Evolutionary conservation across 179 eudicot genomes (phyloP).

Genomic region (Drosera spatulata): DNA sequence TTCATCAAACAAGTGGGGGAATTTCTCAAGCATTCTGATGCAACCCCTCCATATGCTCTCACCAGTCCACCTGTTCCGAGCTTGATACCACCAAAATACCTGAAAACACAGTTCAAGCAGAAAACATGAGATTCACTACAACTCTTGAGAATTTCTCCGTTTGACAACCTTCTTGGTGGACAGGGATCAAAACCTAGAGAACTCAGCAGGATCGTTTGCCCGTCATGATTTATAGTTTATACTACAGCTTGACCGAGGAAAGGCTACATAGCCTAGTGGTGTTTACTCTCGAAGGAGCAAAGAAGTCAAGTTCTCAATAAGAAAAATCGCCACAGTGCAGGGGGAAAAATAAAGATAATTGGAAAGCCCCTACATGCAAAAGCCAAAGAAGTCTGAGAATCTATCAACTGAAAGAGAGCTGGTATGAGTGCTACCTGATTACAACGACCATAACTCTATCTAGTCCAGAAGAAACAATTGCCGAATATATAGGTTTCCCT

Average conservation of each 20-base stretch:
- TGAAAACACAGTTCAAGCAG: conserved; percentile 3
- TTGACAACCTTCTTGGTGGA: too few species aligned
- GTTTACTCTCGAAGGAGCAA: too few species aligned
- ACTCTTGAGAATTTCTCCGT: too few species aligned
- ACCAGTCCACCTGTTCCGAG: conserved; percentile 78
- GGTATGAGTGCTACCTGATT: conserved; percentile 39
- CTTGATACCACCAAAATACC: conserved; percentile 75
- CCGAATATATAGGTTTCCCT: conserved; percentile 85
- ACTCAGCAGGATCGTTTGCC: too few species aligned
- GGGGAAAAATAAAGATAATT: too few species aligned
- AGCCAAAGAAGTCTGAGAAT: neutral
- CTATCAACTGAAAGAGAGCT: neutral
- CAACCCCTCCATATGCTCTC: conserved; percentile 91
- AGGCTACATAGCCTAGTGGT: too few species aligned
- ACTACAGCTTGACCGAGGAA: too few species aligned
- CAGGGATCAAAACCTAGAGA: too few species aligned
- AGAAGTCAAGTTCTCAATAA: too few species aligned
- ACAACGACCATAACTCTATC: conserved; percentile 95
- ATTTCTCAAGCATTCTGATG: conserved; percentile 76
- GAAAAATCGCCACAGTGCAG: too few species aligned
- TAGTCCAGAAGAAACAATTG: conserved; percentile 69
- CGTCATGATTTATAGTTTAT: too few species aligned
- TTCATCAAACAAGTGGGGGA: conserved; percentile 77
- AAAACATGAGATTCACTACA: too few species aligned
- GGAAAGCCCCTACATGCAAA: neutral